Evolutionary conservation across 106 monocot species (phyloP).

Genomic region (Allium fistulosum): DNA sequence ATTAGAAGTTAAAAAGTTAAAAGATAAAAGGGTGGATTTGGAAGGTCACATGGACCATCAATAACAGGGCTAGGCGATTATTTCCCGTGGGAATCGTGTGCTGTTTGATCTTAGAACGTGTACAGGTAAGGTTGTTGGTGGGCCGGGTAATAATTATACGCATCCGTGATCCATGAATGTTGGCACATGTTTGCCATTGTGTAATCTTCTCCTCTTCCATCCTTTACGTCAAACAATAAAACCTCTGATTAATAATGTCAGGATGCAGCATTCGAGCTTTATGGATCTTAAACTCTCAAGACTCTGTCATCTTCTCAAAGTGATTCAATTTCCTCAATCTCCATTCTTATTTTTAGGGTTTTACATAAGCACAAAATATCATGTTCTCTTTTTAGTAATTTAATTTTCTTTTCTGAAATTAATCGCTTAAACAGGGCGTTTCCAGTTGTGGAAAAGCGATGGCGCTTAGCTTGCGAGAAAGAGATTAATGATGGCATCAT

Average conservation of each 20-base stretch:
- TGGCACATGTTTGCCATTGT: no score
- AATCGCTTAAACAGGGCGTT: conserved; percentile 50
- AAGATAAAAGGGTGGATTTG: no score
- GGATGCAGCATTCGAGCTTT: conserved; percentile 77
- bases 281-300: conserved; percentile 73
- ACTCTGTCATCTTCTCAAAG: conserved; percentile 88
- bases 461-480: conserved; percentile 59
- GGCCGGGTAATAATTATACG: no score
- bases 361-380: background rate
- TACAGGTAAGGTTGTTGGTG: no score
- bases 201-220: no score
- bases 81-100: no score
- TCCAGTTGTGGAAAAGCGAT: conserved; percentile 86
- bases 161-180: no score
- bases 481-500: conserved; percentile 10
- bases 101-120: no score
- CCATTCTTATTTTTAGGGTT: conserved; percentile 1
- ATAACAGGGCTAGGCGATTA: no score
- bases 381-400: background rate
- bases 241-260: conserved; percentile 13
- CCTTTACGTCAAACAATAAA: no score
- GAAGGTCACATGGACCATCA: no score
- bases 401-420: background rate
- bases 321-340: conserved; percentile 8
- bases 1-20: no score